Evolutionary conservation across 2,329 filamentous ascomycete genomes (phyloP).

Genomic region (Penicillium sumatraense): DNA sequence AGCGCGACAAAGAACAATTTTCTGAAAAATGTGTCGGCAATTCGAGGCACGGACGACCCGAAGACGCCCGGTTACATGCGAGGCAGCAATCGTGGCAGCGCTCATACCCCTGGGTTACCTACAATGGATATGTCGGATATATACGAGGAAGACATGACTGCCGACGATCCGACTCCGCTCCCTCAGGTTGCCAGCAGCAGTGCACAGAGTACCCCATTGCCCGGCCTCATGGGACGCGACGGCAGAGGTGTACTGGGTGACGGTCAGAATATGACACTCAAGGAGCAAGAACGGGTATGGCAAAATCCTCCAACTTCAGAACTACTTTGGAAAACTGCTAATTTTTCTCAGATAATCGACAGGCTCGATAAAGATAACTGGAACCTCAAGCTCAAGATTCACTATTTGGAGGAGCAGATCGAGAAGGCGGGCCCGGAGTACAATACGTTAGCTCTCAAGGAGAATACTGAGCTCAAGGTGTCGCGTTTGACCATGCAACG

Average conservation of each 20-base stretch:
- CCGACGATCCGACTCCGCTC: conserved; percentile 72
- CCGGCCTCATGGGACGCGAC: conserved; percentile 66
- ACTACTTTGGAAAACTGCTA: conserved; percentile 7
- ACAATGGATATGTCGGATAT: conserved; percentile 71
- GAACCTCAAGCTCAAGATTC: conserved; percentile 92
- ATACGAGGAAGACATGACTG: conserved; percentile 67
- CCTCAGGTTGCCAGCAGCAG: conserved; percentile 80
- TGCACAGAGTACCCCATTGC: conserved; percentile 79
- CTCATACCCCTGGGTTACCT: conserved; percentile 76
- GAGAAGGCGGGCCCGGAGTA: conserved; percentile 86
- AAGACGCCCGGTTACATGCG: conserved; percentile 72
- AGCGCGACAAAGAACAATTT: conserved; percentile 71
- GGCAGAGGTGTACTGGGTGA: conserved; percentile 75
- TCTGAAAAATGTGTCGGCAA: conserved; percentile 62
- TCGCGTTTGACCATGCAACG: conserved; percentile 87
- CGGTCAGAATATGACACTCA: conserved; percentile 78
- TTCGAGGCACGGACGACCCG: conserved; percentile 58
- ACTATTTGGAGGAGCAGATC: conserved; percentile 91
- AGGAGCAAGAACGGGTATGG: conserved; percentile 85
- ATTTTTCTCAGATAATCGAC: conserved; percentile 68
- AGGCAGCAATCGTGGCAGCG: conserved; percentile 66
- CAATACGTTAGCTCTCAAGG: conserved; percentile 84
- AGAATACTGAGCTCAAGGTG: conserved; percentile 96
- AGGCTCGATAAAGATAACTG: conserved; percentile 99
- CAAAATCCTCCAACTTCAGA: not conserved